Percentiles rank a stretch among this genome's conserved stretches.
These are phyloP conservation scores for Solanum pinnatisectum DNA, from an alignment of 257 asterid species.

Conservation along the genomic window DNA sequence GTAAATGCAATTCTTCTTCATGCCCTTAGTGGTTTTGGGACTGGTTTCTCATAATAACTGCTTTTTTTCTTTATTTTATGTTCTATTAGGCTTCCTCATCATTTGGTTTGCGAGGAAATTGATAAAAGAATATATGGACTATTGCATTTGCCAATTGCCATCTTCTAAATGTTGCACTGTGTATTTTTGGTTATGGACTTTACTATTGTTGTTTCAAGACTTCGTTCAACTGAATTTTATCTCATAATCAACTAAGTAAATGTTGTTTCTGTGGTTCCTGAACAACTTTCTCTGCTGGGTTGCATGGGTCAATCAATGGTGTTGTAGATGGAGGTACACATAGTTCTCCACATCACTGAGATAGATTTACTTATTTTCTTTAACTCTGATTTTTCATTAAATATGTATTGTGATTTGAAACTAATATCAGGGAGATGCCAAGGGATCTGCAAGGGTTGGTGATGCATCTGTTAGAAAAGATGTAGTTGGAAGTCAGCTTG, in stretches of 20 bases:
- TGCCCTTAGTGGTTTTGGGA: background rate
- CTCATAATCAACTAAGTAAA: background rate
- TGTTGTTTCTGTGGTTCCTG: constrained; percentile 7
- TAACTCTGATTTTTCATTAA: background rate
- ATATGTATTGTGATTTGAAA: constrained; percentile 7
- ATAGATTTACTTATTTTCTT: background rate
- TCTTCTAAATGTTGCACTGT: background rate
- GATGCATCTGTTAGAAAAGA: constrained; percentile 37
- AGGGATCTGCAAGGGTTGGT: constrained; percentile 41
- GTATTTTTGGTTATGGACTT: background rate
- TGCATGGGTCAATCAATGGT: constrained; percentile 9
- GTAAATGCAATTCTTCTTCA: constrained; percentile 10
- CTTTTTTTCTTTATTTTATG: background rate
- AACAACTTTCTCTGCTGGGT: background rate
- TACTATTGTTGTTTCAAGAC: background rate
- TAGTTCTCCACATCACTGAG: background rate
- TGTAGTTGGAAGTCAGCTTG: constrained; percentile 31
- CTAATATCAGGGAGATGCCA: constrained; percentile 43
- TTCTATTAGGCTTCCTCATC: background rate
- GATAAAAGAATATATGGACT: background rate
- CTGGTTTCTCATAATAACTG: background rate
- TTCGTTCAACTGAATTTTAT: background rate
- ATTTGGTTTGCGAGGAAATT: background rate
- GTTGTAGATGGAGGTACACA: constrained; percentile 50
- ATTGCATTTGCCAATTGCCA: background rate